Conservation (phyloP, 2,329 filamentous ascomycete genomes). For the Metarhizium rileyi region DNA sequence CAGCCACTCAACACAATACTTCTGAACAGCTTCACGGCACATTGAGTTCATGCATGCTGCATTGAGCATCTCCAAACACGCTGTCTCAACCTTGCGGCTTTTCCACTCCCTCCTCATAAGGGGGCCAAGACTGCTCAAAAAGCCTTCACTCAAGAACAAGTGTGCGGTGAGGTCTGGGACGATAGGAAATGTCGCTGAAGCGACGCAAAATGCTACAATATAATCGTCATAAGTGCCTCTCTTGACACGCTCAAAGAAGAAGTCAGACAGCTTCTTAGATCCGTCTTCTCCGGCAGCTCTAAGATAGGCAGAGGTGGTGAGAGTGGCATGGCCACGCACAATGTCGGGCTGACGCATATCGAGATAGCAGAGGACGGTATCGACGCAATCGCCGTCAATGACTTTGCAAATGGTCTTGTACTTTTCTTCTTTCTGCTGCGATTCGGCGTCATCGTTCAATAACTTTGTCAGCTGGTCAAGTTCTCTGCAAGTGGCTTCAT, state of each 20-base stretch:
- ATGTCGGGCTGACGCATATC: constrained; percentile 70
- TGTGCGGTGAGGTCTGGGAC: constrained; percentile 64
- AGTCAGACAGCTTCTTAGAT: constrained; percentile 57
- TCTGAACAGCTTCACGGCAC: constrained; percentile 75
- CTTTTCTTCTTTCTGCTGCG: constrained; percentile 31
- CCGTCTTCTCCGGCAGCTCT: constrained; percentile 66
- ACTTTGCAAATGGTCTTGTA: constrained; percentile 45
- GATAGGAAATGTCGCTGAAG: constrained; percentile 78
- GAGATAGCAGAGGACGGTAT: constrained; percentile 76
- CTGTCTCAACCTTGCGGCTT: constrained; percentile 75
- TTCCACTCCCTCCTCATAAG: constrained; percentile 74
- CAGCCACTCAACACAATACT: constrained; percentile 80
- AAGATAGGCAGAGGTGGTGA: constrained; percentile 76
- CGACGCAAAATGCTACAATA: constrained; percentile 88
- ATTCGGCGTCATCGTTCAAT: constrained; percentile 43
- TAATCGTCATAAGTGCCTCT: constrained; percentile 79
- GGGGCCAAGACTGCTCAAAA: constrained; percentile 65
- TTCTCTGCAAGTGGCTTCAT: constrained; percentile 55
- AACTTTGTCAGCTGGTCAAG: constrained; percentile 50
- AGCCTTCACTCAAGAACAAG: constrained; percentile 82
- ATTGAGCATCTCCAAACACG: constrained; percentile 81
- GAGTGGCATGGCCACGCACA: constrained; percentile 70
- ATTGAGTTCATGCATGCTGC: constrained; percentile 78
- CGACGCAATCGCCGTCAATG: constrained; percentile 66
- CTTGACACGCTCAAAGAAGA: constrained; percentile 62